Evolutionary conservation across 108 stramenopile genomes (phyloP).

Genomic region (Skeletonema tropicum): DNA sequence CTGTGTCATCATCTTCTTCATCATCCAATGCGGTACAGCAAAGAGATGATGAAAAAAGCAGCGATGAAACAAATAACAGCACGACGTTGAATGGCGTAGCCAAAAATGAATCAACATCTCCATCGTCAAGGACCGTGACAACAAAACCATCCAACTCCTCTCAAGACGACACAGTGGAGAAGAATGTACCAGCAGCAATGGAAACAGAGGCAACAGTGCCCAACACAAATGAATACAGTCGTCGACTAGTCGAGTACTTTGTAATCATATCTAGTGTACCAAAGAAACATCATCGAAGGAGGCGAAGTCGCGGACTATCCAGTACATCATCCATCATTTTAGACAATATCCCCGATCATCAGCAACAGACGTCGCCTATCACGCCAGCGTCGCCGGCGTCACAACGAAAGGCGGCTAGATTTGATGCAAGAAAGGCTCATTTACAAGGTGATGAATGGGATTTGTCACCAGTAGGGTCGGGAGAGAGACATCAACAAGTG

Average conservation of each 20-base stretch:
- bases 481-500: not conserved
- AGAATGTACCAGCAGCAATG: not conserved
- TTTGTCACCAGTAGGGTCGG: not conserved
- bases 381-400: slow-evolving; percentile 5
- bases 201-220: not conserved
- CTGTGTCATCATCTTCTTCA: not conserved
- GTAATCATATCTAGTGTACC: slow-evolving; percentile 73
- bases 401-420: slow-evolving; percentile 33
- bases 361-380: slow-evolving; percentile 9
- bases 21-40: not conserved
- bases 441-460: slow-evolving; percentile 9
- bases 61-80: not conserved
- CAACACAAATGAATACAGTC: slow-evolving; percentile 34
- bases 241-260: slow-evolving; percentile 88
- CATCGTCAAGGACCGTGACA: not conserved
- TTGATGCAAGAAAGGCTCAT: slow-evolving; percentile 40
- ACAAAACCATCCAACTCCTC: not conserved
- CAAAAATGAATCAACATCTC: not conserved
- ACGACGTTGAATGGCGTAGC: not conserved
- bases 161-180: not conserved
- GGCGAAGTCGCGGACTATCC: not conserved
- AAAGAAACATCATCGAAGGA: slow-evolving; percentile 18
- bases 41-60: not conserved
- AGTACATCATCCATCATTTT: not conserved
- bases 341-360: not conserved